Base-by-base conservation (phyloP, 495 filamentous ascomycete genomes). In the Hypoxylon subgilvum region DNA sequence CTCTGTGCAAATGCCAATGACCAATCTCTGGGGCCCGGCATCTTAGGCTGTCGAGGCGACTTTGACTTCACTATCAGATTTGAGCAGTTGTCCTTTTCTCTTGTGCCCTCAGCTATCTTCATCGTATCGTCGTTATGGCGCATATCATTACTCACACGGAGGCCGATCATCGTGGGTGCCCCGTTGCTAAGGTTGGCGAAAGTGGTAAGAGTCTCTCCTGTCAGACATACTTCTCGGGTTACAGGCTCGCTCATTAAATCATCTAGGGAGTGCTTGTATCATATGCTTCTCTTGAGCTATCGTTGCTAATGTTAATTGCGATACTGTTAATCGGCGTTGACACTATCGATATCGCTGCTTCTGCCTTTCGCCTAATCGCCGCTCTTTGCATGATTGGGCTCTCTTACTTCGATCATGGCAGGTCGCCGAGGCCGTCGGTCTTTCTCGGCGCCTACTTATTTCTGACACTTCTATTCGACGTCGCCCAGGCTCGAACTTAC, bases 51-150 rank as follows among this genome's bases (percentile, higher is more conserved):
- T 49, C 65, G 66, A 14, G 69, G 46, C 4, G 66, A 72, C 43
- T 79, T 80, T 23, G 75, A 81, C 59, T 79, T 81, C 47, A 81
- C 70, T 19, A 32, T 81, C 35, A 71, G 69, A 40, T 79, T 80
- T 30, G 77, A 80, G 50, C 71, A 74, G 45, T 49, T 76, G 1
- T 75, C 79, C 43, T 75, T 81, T 56, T 71, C 71, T 10, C 61
- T 81, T 9, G 66, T 70, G 14, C 78, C 77, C 3, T 67, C 76
- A 1, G 51, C 59, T 6, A 21, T 80, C 3, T 76, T 80, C 56
- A 69, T 78, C 28, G 35, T 72, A 6, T 10, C 66, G n/a, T 73
- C 71, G 1, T 45, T 74, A 66, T 69, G 70, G 58, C 68, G 74
- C 1, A 66, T 66, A 16, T 36, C 67, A 5, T 63, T 70, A 1